Evolutionary conservation across 495 filamentous ascomycete species (phyloP), one percentile per base, ranked within the genome.

Genomic region (Thermochaetoides thermophila): DNA sequence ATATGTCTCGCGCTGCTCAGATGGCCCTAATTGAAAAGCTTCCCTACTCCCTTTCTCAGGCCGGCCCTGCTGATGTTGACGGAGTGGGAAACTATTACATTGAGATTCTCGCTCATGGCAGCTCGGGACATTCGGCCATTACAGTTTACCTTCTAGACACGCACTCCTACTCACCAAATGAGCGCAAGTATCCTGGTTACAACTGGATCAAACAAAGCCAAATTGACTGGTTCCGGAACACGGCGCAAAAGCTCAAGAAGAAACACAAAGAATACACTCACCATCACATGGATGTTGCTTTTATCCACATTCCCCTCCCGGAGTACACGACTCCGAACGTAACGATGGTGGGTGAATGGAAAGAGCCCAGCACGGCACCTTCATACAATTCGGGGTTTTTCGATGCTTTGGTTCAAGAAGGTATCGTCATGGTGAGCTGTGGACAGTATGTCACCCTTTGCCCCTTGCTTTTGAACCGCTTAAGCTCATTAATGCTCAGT

Each of bases 191-290:
- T 56, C 56, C 56, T 23, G 89, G 91, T 40, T 97, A 97, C 49
- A 86, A 96, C 52, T 96, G 89, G 89, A 56, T 97, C 45, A 95
- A 96, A 54, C 73, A 77, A 19, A 81, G 71, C 43, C 89, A 97
- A 54, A 95, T 92, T 38, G 72, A 78, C 28, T 97, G 89, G 89
- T 97, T 96, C 61, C 75, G 74, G 50, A 64, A 67, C 34, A 87
- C 80, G 6, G 72, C 78, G 5, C 61, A 76, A 38, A 55, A 69
- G 8, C 53, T 94, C 26, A 76, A 78, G 46, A 64, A 67, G 39
- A 57, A 60, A 24, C 81, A 89, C 53, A 69, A 67, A 35, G 76
- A 81, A 42, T 96, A 96, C 55, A 75, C 78, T 0, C 80, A 85
- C 48, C 79, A 85, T 37, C 91, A 95, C 48, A 83, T 96, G 69